Evolutionary conservation across 2,329 filamentous ascomycete genomes (phyloP).

Genomic region (Lachnellula cervina): DNA sequence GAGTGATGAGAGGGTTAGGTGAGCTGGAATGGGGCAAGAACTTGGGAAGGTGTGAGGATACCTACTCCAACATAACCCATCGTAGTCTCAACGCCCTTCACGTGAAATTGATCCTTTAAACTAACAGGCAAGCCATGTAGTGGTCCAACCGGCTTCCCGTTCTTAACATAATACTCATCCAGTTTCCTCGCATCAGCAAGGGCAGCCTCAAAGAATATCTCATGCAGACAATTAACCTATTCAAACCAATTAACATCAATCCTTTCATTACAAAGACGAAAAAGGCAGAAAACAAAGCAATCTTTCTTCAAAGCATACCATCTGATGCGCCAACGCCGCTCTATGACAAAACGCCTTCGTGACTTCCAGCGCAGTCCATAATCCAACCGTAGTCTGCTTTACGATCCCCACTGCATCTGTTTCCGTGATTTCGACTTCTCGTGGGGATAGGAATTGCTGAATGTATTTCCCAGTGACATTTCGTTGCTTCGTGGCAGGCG

Average conservation of each 20-base stretch:
- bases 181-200: constrained; percentile 45
- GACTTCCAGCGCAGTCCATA: constrained; percentile 53
- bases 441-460: constrained; percentile 46
- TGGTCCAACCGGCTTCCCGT: constrained; percentile 33
- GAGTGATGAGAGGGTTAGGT: background rate
- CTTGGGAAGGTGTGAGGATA: background rate
- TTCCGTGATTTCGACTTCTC: constrained; percentile 57
- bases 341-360: constrained; percentile 49
- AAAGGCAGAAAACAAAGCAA: too few relatives aligned
- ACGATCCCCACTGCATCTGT: constrained; percentile 53
- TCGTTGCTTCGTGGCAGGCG: constrained; percentile 45
- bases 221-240: constrained; percentile 54
- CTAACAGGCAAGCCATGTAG: constrained; percentile 39
- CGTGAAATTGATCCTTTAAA: constrained; percentile 36
- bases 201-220: constrained; percentile 51
- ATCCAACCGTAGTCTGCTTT: constrained; percentile 46
- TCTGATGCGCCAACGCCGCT: constrained; percentile 49
- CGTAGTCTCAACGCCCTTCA: constrained; percentile 30
- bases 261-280: too few relatives aligned
- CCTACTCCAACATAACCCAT: constrained; percentile 57
- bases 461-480: constrained; percentile 54
- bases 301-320: constrained; percentile 52
- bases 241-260: too few relatives aligned
- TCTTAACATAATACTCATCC: constrained; percentile 44
- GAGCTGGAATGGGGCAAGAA: background rate